Conservation (phyloP, 257 asterid genomes). For the Solanum ossicruentum region DNA sequence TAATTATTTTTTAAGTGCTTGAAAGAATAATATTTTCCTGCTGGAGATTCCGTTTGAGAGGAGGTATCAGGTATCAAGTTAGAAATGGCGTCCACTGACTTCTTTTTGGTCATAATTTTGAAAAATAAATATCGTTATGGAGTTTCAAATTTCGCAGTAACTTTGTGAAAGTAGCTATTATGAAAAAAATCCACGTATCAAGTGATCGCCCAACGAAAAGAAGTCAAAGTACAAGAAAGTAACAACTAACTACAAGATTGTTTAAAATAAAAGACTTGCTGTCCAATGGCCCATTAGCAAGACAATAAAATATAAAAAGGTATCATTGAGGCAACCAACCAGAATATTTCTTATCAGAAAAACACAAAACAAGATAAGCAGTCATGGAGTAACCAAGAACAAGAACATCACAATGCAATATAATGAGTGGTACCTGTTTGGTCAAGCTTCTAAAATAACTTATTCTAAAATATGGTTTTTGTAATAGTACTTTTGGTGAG, state of each 20-base stretch:
- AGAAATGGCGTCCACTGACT: background rate
- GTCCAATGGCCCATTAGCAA: background rate
- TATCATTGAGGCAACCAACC: background rate
- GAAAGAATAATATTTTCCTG: background rate
- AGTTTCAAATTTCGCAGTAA: background rate
- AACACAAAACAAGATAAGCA: background rate
- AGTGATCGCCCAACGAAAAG: background rate
- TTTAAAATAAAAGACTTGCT: background rate
- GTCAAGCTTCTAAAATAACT: background rate
- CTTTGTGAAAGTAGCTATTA: background rate
- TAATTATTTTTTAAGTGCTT: background rate
- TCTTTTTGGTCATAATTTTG: background rate
- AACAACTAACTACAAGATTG: background rate
- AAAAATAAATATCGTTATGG: background rate
- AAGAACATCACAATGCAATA: background rate
- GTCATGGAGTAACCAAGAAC: background rate
- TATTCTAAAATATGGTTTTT: no score
- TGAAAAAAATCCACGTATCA: background rate
- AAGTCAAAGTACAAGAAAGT: background rate
- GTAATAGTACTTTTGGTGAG: no score
- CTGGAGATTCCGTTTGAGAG: background rate
- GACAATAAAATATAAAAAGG: background rate
- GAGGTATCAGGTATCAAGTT: background rate
- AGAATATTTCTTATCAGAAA: background rate
- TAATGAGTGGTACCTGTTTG: background rate